These are phyloP conservation scores for Xylaria digitata DNA, from an alignment of 2,329 filamentous ascomycete species.

Conservation along the genomic window DNA sequence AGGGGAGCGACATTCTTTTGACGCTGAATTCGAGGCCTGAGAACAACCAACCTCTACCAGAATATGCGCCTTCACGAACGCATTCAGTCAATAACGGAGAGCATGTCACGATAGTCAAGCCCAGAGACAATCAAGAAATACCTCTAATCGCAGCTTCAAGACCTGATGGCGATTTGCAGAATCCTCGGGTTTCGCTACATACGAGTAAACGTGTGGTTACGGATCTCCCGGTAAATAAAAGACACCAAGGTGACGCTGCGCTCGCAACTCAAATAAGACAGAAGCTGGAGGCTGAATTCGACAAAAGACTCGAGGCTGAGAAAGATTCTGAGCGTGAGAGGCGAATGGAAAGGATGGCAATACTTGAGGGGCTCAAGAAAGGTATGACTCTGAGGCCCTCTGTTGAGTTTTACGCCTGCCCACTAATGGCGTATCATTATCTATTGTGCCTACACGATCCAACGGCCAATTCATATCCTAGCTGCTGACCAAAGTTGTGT, in stretches of 20 bases:
- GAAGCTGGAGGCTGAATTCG: slow-evolving; percentile 31
- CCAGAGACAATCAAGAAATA: slow-evolving; percentile 2
- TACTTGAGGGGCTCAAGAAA: slow-evolving; percentile 32
- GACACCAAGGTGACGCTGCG: not conserved
- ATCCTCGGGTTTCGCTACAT: not conserved
- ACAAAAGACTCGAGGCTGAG: slow-evolving; percentile 25
- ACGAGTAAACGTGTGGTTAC: not conserved
- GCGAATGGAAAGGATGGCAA: slow-evolving; percentile 25
- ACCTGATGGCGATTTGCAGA: not conserved
- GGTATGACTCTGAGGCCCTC: slow-evolving; percentile 5
- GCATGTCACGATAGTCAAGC: not conserved
- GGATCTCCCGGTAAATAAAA: not conserved
- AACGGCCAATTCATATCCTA: not conserved
- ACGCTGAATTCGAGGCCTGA: slow-evolving; percentile 1
- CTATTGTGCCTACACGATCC: not conserved
- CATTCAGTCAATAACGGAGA: not conserved
- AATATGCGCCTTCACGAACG: not conserved
- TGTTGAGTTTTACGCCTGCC: not conserved
- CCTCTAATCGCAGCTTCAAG: not conserved
- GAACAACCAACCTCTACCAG: not conserved
- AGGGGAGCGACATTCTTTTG: slow-evolving; percentile 2
- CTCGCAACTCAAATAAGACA: slow-evolving; percentile 22
- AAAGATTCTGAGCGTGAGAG: slow-evolving; percentile 19
- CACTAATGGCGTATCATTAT: not conserved
- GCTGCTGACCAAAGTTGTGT: not conserved